phyloP scores from a whole-genome alignment of 139 green algal species.

The Mychonastes homosphaera region DNA sequence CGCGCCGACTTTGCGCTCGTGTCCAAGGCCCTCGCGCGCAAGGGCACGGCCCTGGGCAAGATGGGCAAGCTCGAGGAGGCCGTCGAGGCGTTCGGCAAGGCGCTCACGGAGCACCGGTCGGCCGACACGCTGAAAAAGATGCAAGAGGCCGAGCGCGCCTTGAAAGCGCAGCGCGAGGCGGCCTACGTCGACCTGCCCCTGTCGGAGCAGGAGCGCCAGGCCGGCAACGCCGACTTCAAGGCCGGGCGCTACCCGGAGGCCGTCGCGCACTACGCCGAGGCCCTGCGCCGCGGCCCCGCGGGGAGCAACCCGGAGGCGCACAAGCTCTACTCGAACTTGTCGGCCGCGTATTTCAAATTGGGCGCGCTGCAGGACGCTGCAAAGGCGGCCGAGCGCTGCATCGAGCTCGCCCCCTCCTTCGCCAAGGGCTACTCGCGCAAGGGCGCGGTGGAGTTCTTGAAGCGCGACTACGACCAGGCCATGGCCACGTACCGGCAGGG shows the following conservation, averaged over 20 bases:
- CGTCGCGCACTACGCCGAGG: constrained; percentile 89
- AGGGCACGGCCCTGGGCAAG: constrained; percentile 84
- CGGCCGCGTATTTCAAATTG: constrained; percentile 99
- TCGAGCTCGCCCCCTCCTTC: constrained; percentile 85
- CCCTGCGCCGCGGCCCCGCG: constrained; percentile 72
- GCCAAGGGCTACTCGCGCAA: constrained; percentile 81
- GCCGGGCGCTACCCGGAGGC: constrained; percentile 79
- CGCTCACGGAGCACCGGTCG: constrained; percentile 87
- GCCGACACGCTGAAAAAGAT: constrained; percentile 93
- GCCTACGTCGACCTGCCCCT: constrained; percentile 84
- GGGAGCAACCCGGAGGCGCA: constrained; percentile 80
- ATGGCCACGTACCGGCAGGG: constrained; percentile 71
- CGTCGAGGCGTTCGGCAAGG: constrained; percentile 80
- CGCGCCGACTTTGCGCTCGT: constrained; percentile 89
- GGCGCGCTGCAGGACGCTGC: too few relatives aligned
- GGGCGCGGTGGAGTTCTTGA: constrained; percentile 92
- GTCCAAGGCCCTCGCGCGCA: constrained; percentile 75
- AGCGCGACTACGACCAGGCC: constrained; percentile 88
- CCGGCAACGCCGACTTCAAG: constrained; percentile 92
- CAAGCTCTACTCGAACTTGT: constrained; percentile 95
- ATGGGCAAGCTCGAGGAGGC: constrained; percentile 34
- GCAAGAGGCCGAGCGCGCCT: constrained; percentile 76
- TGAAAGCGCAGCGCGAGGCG: constrained; percentile 53
- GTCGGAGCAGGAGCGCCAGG: constrained; percentile 67
- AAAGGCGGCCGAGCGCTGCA: constrained; percentile 81